A percentile compares a stretch with the other conserved stretches of the same genome.
Evolutionary conservation across 1,139 yeast genomes (phyloP).

Genomic region (Geotrichum restrictum): DNA sequence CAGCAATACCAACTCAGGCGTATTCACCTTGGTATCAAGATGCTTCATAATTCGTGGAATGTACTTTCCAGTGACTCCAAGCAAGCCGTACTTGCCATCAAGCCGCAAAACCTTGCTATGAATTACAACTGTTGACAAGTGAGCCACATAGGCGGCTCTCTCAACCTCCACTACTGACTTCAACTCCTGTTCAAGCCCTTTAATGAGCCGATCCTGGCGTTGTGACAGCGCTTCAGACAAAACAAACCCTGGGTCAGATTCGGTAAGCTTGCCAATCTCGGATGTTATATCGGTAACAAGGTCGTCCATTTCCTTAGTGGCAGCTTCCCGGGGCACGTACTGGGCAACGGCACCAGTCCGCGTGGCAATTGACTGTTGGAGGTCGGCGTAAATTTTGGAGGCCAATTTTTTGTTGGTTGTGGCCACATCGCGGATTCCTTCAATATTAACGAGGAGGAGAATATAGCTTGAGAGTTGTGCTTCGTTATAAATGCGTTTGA

Average conservation of each 20-base stretch:
- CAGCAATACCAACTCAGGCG: background rate
- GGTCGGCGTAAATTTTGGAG: background rate
- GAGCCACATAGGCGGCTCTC: background rate
- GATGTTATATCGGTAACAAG: background rate
- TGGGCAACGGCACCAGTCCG: background rate
- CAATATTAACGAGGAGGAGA: slow-evolving; percentile 4
- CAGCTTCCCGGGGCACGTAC: background rate
- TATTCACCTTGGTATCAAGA: slow-evolving; percentile 1
- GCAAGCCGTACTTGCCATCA: background rate
- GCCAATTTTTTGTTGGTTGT: background rate
- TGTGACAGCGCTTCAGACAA: background rate
- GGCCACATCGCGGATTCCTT: slow-evolving; percentile 5
- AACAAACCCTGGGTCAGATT: background rate
- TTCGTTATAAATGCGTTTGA: background rate
- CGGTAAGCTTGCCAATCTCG: background rate
- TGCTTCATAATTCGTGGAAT: background rate
- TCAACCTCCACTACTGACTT: background rate
- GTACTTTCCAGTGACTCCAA: slow-evolving; percentile 1
- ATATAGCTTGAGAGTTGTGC: background rate
- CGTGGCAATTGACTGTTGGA: background rate
- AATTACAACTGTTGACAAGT: slow-evolving; percentile 1
- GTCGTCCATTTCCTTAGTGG: slow-evolving; percentile 1
- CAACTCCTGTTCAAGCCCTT: slow-evolving; percentile 5
- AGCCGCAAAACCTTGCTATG: slow-evolving; percentile 4
- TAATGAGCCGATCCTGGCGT: background rate